These are phyloP conservation scores for Talaromyces sp. DNA, from an alignment of 2,329 filamentous ascomycete genomes.

Conservation along the genomic window DNA sequence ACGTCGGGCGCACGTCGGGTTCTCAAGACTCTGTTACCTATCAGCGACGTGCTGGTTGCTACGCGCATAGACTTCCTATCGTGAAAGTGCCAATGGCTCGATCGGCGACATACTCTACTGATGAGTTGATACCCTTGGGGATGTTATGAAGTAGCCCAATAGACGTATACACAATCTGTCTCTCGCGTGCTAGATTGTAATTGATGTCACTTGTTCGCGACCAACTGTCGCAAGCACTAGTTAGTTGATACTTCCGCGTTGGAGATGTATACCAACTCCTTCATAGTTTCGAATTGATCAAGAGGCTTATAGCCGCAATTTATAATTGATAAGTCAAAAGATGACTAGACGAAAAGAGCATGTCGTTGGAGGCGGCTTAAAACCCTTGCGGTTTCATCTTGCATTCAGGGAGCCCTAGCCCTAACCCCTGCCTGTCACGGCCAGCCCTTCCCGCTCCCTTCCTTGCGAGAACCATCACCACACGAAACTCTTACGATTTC, in stretches of 20 bases:
- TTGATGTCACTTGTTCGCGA: background rate
- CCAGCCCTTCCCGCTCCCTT: background rate
- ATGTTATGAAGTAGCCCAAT: background rate
- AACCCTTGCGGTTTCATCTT: conserved; percentile 13
- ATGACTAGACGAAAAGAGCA: background rate
- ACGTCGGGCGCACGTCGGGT: background rate
- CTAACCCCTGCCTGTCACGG: conserved; percentile 6
- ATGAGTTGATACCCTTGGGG: background rate
- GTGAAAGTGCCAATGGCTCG: background rate
- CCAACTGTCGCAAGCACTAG: background rate
- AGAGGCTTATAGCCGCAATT: background rate
- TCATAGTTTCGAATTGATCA: background rate
- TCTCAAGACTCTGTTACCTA: background rate
- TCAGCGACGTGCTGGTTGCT: background rate
- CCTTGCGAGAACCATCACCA: background rate
- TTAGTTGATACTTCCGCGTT: background rate
- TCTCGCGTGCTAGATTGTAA: background rate
- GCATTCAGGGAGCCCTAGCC: conserved; percentile 10
- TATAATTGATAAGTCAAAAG: background rate
- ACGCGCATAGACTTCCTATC: background rate
- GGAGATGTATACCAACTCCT: background rate
- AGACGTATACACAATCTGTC: background rate
- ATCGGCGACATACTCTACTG: background rate
- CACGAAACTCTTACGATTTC: conserved; percentile 3
- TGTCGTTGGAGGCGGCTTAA: background rate